Conservation (phyloP, 2,329 filamentous ascomycete genomes). For the Xylaria sp. region DNA sequence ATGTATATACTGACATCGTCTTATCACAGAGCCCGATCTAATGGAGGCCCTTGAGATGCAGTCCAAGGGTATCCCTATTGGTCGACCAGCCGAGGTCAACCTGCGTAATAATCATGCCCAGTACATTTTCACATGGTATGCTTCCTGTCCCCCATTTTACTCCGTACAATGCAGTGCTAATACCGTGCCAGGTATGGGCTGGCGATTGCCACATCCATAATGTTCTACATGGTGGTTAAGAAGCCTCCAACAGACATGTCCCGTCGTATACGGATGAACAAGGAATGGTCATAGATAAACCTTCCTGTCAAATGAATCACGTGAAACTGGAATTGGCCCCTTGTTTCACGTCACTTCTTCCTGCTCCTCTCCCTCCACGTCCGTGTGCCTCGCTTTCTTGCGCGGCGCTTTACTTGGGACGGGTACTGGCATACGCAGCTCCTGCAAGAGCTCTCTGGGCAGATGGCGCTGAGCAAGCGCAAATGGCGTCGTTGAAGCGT, state of each 20-base stretch:
- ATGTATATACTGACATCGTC: constrained; percentile 38
- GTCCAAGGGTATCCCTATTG: constrained; percentile 87
- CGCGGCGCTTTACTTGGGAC: constrained; percentile 61
- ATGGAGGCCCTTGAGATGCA: constrained; percentile 80
- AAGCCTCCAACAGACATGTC: constrained; percentile 81
- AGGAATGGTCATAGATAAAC: constrained; percentile 70
- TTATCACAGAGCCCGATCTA: constrained; percentile 75
- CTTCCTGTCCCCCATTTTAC: constrained; percentile 32
- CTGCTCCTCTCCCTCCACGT: constrained; percentile 58
- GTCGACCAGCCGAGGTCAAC: constrained; percentile 87
- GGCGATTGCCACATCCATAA: constrained; percentile 85
- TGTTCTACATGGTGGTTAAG: constrained; percentile 95
- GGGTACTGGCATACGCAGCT: constrained; percentile 77
- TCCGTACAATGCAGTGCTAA: constrained; percentile 29
- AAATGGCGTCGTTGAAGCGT: constrained; percentile 78
- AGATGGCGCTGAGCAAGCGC: constrained; percentile 86
- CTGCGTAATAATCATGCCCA: constrained; percentile 96
- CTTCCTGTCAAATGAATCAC: constrained; percentile 15
- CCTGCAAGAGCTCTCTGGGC: constrained; percentile 83
- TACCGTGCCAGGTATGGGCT: constrained; percentile 78
- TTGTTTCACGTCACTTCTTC: constrained; percentile 50
- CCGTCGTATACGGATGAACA: constrained; percentile 79
- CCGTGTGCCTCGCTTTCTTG: constrained; percentile 51
- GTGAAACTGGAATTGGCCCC: constrained; percentile 12
- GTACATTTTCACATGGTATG: constrained; percentile 99